Evolutionary conservation across 1,139 yeast genomes (phyloP).

Genomic region (Lodderomyces parapsilosis): DNA sequence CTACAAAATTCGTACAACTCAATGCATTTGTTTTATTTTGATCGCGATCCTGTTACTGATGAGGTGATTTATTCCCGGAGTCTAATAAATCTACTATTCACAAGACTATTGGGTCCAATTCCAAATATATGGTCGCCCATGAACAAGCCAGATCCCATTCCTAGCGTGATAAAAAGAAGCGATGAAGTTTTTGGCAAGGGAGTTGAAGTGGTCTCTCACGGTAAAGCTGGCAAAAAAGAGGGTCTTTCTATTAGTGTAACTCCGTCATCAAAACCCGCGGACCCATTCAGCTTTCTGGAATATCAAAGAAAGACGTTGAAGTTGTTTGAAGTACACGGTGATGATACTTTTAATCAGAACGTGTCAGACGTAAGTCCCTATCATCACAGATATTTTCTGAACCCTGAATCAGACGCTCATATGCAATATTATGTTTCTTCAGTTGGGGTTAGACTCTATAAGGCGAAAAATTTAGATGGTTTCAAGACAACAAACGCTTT

Average conservation of each 20-base stretch:
- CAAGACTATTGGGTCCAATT: constrained; percentile 57
- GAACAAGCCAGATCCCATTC: constrained; percentile 28
- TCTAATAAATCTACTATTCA: constrained; percentile 65
- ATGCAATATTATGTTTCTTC: constrained; percentile 72
- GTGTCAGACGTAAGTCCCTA: constrained; percentile 52
- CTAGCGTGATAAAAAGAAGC: neutral
- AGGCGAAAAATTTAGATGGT: constrained; percentile 33
- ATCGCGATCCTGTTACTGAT: constrained; percentile 62
- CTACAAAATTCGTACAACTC: constrained; percentile 57
- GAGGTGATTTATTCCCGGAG: constrained; percentile 63
- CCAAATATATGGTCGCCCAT: constrained; percentile 73
- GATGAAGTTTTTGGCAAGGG: neutral
- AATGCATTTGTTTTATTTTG: constrained; percentile 69
- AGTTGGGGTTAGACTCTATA: constrained; percentile 64
- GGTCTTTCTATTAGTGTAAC: too few relatives aligned
- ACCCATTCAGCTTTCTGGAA: constrained; percentile 6
- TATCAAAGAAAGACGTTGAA: constrained; percentile 2
- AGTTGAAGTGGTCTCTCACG: neutral
- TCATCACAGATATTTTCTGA: constrained; percentile 74
- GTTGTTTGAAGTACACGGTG: neutral
- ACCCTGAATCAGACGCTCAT: constrained; percentile 85
- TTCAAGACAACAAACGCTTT: constrained; percentile 18
- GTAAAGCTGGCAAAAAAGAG: too few relatives aligned
- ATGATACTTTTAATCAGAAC: neutral
- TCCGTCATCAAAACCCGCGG: neutral